phyloP scores from a whole-genome alignment of 2,329 filamentous ascomycete species.

The Exserohilum turcica region DNA sequence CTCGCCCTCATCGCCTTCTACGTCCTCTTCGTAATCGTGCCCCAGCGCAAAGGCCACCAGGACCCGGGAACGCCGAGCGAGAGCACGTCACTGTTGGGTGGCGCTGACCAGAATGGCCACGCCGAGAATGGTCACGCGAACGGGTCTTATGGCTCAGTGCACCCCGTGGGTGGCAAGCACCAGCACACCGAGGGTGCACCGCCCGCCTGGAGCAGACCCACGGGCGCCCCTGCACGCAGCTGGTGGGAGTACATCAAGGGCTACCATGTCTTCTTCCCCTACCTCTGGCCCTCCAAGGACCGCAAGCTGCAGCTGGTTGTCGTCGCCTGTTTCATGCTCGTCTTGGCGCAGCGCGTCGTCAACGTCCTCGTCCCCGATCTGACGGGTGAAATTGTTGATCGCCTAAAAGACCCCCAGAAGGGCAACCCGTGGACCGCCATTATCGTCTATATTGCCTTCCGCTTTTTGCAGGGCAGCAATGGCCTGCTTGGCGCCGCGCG shows the following conservation, averaged over 20 bases:
- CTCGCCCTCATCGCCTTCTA: slow-evolving; percentile 65
- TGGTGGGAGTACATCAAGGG: slow-evolving; percentile 97
- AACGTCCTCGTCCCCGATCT: slow-evolving; percentile 86
- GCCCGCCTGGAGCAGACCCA: slow-evolving; percentile 86
- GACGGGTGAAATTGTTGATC: slow-evolving; percentile 78
- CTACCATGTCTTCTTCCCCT: slow-evolving; percentile 93
- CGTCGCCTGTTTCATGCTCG: slow-evolving; percentile 78
- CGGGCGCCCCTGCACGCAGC: slow-evolving; percentile 80
- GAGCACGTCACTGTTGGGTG: slow-evolving; percentile 65
- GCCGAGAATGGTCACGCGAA: slow-evolving; percentile 57
- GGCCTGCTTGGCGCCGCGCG: slow-evolving; percentile 83
- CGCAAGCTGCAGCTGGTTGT: slow-evolving; percentile 76
- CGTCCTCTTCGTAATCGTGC: slow-evolving; percentile 56
- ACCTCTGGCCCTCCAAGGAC: slow-evolving; percentile 91
- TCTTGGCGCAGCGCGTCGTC: slow-evolving; percentile 79
- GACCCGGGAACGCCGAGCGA: slow-evolving; percentile 55
- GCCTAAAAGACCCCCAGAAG: slow-evolving; percentile 61
- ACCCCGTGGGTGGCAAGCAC: slow-evolving; percentile 50
- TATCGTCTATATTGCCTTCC: slow-evolving; percentile 75
- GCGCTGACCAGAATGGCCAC: slow-evolving; percentile 51
- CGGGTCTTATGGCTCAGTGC: slow-evolving; percentile 59
- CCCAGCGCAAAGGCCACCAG: slow-evolving; percentile 23
- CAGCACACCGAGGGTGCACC: slow-evolving; percentile 63
- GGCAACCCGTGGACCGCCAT: slow-evolving; percentile 75
- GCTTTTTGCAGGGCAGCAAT: slow-evolving; percentile 84